These are phyloP conservation scores for Tylopilus cervinicoccineus DNA, from an alignment of 768 basidiomycete genomes.

Conservation along the genomic window DNA sequence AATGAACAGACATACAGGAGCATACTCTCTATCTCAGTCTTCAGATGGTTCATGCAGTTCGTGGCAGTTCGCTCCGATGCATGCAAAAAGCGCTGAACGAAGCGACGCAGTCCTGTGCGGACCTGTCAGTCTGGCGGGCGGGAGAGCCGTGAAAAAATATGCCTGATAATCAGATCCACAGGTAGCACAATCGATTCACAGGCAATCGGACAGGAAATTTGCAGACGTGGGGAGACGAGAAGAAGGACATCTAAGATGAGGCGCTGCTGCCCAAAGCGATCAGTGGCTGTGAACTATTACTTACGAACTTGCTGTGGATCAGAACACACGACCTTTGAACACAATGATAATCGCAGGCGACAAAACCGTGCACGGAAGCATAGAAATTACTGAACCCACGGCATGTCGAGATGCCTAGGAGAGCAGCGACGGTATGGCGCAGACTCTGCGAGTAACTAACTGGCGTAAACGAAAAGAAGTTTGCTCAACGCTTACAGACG, in stretches of 20 bases:
- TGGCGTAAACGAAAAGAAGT: too few relatives aligned
- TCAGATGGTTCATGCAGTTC: background rate
- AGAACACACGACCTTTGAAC: too few relatives aligned
- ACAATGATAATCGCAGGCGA: too few relatives aligned
- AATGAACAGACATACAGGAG: background rate
- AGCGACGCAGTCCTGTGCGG: background rate
- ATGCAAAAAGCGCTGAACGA: background rate
- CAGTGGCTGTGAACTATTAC: slow-evolving; percentile 20
- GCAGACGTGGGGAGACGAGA: slow-evolving; percentile 16
- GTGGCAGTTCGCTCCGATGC: slow-evolving; percentile 5
- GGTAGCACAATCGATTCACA: slow-evolving; percentile 15
- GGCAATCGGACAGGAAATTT: slow-evolving; percentile 1
- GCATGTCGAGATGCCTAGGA: too few relatives aligned
- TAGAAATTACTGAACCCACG: too few relatives aligned
- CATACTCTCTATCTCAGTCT: slow-evolving; percentile 3
- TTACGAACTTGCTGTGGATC: too few relatives aligned
- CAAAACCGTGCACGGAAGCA: too few relatives aligned
- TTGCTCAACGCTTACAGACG: too few relatives aligned
- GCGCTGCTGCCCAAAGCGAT: slow-evolving; percentile 11
- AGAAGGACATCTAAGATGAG: slow-evolving; percentile 15
- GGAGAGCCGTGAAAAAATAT: background rate
- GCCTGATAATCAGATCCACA: slow-evolving; percentile 12
- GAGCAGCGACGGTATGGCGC: too few relatives aligned
- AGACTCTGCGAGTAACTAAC: too few relatives aligned
- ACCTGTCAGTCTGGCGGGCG: background rate